phyloP scores from a whole-genome alignment of 1,284 basidiomycete species.

The Apiotrichum laibachii region DNA sequence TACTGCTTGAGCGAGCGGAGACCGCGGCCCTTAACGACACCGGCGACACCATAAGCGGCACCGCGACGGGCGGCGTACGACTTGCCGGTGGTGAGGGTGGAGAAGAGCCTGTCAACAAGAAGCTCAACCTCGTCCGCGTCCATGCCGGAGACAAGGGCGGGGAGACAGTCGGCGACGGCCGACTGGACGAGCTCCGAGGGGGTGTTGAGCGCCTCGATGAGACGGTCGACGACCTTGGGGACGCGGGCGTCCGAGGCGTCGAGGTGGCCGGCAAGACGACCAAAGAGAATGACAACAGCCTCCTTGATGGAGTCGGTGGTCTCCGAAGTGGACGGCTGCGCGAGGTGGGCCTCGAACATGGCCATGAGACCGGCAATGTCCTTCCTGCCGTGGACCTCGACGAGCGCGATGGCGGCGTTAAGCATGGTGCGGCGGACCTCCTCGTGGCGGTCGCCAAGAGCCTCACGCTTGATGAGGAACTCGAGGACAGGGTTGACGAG shows the following conservation, averaged over 20 bases:
- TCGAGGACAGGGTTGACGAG: constrained; percentile 77
- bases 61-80: constrained; percentile 92
- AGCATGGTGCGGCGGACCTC: constrained; percentile 87
- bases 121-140: constrained; percentile 60
- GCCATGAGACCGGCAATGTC: constrained; percentile 73
- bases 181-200: constrained; percentile 96
- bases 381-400: constrained; percentile 78
- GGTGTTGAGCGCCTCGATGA: constrained; percentile 87
- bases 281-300: constrained; percentile 91
- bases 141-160: constrained; percentile 78
- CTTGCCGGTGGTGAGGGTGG: constrained; percentile 69
- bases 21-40: constrained; percentile 85
- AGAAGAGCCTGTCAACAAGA: constrained; percentile 73
- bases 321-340: constrained; percentile 64
- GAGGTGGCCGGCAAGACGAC: constrained; percentile 86
- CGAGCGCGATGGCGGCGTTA: constrained; percentile 72
- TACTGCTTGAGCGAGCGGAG: constrained; percentile 82
- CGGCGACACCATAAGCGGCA: constrained; percentile 93
- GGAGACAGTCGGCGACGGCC: constrained; percentile 91
- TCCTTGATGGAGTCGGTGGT: constrained; percentile 86
- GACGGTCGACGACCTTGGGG: constrained; percentile 79
- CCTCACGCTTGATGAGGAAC: constrained; percentile 80
- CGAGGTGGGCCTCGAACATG: constrained; percentile 80
- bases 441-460: constrained; percentile 79
- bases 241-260: constrained; percentile 72